Evolutionary conservation across 441 rosid species (phyloP).

Genomic region (Jatropha podagrica): DNA sequence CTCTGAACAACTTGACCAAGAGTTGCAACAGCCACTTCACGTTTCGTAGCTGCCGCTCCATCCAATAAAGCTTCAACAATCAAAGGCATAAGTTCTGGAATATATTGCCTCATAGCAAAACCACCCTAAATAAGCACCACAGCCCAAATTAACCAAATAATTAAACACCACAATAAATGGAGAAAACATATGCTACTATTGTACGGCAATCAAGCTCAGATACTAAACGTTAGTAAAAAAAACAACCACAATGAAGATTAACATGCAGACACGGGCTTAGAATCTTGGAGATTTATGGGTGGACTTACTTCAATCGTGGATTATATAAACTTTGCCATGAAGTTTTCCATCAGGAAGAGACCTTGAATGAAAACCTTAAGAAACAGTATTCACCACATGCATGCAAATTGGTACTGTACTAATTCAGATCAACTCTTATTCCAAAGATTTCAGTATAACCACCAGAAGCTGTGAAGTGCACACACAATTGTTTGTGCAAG

Average conservation of each 20-base stretch:
- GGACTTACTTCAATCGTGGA: neutral
- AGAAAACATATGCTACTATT: neutral
- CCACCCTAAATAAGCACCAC: slow-evolving; percentile 75
- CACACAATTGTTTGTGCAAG: no score
- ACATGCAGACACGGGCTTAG: neutral
- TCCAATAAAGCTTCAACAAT: slow-evolving; percentile 98
- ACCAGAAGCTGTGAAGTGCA: neutral
- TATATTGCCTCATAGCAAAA: slow-evolving; percentile 91
- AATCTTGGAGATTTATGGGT: neutral
- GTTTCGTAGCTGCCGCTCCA: slow-evolving; percentile 96
- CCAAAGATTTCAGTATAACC: neutral
- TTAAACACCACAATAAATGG: neutral
- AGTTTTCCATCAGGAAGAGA: neutral
- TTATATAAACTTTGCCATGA: neutral
- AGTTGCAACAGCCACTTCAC: slow-evolving; percentile 99
- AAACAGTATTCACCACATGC: neutral
- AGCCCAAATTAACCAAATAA: slow-evolving; percentile 15
- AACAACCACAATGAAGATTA: neutral
- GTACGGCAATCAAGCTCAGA: neutral
- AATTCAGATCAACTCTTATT: neutral
- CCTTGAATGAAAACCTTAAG: neutral
- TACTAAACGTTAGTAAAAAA: neutral
- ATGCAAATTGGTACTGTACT: neutral
- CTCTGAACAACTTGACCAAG: slow-evolving; percentile 99
- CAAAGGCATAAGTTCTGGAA: slow-evolving; percentile 95